These are phyloP conservation scores for Penicillium pancosmium DNA, from an alignment of 495 filamentous ascomycete species.

Conservation along the genomic window DNA sequence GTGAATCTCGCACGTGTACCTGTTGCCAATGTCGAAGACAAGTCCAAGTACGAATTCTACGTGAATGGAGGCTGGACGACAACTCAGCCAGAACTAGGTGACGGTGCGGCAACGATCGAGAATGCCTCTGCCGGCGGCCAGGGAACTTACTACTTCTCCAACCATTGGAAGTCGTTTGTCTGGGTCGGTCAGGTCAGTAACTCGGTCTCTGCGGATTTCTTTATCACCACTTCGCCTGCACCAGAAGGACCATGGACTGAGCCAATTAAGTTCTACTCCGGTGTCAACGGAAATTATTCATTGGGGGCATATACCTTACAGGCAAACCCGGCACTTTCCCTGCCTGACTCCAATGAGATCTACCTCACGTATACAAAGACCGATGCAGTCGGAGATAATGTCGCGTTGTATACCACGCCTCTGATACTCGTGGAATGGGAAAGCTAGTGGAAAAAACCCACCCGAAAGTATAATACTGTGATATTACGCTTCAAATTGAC, in stretches of 20 bases:
- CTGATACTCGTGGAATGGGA: conserved; percentile 25
- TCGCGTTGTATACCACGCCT: conserved; percentile 23
- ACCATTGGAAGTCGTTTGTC: conserved; percentile 28
- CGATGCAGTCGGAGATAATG: conserved; percentile 14
- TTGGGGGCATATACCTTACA: conserved; percentile 27
- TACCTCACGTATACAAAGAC: conserved; percentile 33
- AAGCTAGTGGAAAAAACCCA: background rate
- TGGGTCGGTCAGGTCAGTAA: conserved; percentile 33
- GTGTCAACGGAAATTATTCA: conserved; percentile 17
- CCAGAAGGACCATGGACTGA: conserved; percentile 33
- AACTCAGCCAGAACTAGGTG: conserved; percentile 17
- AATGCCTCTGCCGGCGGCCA: conserved; percentile 33
- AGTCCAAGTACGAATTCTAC: conserved; percentile 28
- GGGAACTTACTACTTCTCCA: conserved; percentile 35
- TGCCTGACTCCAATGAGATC: conserved; percentile 24
- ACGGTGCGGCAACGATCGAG: conserved; percentile 19
- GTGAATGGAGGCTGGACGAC: conserved; percentile 28
- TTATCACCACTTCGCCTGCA: conserved; percentile 33
- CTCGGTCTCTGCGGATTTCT: conserved; percentile 31
- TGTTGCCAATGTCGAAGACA: conserved; percentile 22
- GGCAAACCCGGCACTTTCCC: conserved; percentile 28
- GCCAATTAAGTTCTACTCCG: conserved; percentile 28
- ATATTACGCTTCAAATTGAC: too few relatives aligned
- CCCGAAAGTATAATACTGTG: too few relatives aligned
- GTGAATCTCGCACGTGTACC: conserved; percentile 31